A percentile compares a stretch with the other conserved stretches of the same genome.
Evolutionary conservation across 2,329 filamentous ascomycete genomes (phyloP).

Genomic region (Ceratocystiopsis minuta): DNA sequence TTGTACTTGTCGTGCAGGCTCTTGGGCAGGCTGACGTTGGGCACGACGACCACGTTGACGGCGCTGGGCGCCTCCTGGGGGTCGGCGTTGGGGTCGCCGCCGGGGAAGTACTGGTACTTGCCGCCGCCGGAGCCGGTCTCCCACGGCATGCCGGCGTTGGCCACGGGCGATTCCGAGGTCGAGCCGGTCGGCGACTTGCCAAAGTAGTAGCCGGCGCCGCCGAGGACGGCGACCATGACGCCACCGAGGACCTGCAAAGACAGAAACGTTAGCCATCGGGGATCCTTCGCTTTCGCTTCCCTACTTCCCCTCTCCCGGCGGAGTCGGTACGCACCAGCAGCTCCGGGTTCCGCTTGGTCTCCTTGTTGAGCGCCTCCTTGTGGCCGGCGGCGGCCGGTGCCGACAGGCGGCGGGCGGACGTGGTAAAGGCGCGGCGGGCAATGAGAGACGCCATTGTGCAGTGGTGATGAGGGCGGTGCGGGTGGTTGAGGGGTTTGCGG

Average conservation of each 20-base stretch:
- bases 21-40: constrained; percentile 84
- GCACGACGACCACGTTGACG: constrained; percentile 84
- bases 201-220: constrained; percentile 79
- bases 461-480: constrained; percentile 4
- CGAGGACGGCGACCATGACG: constrained; percentile 78
- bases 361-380: constrained; percentile 33
- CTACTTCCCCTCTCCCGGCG: too few species aligned
- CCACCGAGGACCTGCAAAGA: constrained; percentile 60
- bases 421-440: constrained; percentile 37
- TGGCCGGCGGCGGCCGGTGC: constrained; percentile 14
- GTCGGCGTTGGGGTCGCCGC: constrained; percentile 56
- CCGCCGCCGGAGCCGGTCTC: constrained; percentile 47
- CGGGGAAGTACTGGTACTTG: constrained; percentile 68
- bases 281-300: too few species aligned
- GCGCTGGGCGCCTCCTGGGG: constrained; percentile 87
- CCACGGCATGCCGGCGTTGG: constrained; percentile 76
- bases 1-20: constrained; percentile 93
- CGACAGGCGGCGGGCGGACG: constrained; percentile 17
- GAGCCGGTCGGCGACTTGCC: constrained; percentile 70
- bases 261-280: too few species aligned
- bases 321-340: constrained; percentile 9
- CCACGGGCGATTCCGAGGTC: constrained; percentile 62
- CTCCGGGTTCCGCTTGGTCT: constrained; percentile 37
- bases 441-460: constrained; percentile 36
- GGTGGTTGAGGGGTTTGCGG: constrained; percentile 1